phyloP scores from a whole-genome alignment of 345 rosid genomes.

The Viola odorata region DNA sequence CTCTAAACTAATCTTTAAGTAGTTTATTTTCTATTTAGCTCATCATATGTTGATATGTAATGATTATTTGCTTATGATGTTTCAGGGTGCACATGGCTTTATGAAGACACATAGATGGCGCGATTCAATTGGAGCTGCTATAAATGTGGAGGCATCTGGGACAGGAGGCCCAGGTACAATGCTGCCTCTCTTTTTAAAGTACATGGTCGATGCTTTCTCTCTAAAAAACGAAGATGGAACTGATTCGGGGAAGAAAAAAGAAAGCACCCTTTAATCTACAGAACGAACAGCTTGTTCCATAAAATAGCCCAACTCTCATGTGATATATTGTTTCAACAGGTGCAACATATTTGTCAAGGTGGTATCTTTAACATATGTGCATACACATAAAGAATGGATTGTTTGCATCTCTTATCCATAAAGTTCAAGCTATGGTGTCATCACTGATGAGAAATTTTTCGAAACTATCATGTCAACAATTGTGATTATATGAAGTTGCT shows the following conservation, averaged over 20 bases:
- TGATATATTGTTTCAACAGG: too few species aligned
- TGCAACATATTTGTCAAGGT: too few species aligned
- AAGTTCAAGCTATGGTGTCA: too few species aligned
- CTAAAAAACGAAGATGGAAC: too few species aligned
- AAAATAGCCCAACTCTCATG: too few species aligned
- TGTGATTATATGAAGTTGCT: too few species aligned
- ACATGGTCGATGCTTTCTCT: too few species aligned
- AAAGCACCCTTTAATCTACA: slow-evolving; percentile 2
- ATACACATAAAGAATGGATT: too few species aligned
- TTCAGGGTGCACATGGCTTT: slow-evolving; percentile 95
- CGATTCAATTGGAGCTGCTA: slow-evolving; percentile 77
- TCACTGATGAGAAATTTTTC: too few species aligned
- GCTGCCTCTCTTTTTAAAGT: background rate
- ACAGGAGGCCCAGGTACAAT: slow-evolving; percentile 82
- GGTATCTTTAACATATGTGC: too few species aligned
- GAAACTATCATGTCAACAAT: too few species aligned
- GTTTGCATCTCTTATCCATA: too few species aligned
- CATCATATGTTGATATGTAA: slow-evolving; percentile 9
- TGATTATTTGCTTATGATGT: slow-evolving; percentile 21
- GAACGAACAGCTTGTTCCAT: background rate
- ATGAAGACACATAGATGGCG: slow-evolving; percentile 80
- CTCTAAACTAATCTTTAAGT: slow-evolving; percentile 4
- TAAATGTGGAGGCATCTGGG: slow-evolving; percentile 97
- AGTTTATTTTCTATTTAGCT: slow-evolving; percentile 9
- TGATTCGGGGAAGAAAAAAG: background rate